phyloP scores from a whole-genome alignment of 1,139 yeast species.

The Yamadazyma triangularis region DNA sequence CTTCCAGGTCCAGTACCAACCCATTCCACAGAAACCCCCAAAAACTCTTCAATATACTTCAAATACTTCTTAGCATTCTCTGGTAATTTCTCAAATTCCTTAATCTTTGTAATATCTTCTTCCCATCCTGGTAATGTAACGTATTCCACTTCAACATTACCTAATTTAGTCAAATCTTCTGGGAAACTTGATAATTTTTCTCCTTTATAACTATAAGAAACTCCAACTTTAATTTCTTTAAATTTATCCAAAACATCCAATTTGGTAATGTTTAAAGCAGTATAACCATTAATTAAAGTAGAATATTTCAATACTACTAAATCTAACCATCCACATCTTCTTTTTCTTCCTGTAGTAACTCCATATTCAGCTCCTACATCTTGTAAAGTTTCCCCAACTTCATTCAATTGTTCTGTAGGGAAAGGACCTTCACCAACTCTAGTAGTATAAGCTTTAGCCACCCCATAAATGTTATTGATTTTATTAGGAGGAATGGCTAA shows the following conservation, averaged over 20 bases:
- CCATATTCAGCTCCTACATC: conserved; percentile 93
- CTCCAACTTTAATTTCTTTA: conserved; percentile 82
- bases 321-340: conserved; percentile 99
- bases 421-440: conserved; percentile 99
- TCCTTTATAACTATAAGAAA: conserved; percentile 76
- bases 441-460: conserved; percentile 96
- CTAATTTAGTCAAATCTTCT: conserved; percentile 78
- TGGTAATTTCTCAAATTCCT: conserved; percentile 74
- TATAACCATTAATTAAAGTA: conserved; percentile 87
- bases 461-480: conserved; percentile 83
- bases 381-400: conserved; percentile 82
- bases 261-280: conserved; percentile 89
- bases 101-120: conserved; percentile 69
- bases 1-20: conserved; percentile 99
- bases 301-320: conserved; percentile 92
- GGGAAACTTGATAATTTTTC: conserved; percentile 78
- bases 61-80: conserved; percentile 81
- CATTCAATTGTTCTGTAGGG: conserved; percentile 95
- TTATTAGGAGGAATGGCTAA: conserved; percentile 88
- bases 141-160: conserved; percentile 87
- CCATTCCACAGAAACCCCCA: conserved; percentile 88
- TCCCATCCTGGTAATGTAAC: conserved; percentile 95
- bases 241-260: conserved; percentile 90
- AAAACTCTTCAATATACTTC: conserved; percentile 76
- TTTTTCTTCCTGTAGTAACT: conserved; percentile 98